A percentile compares a stretch with the other conserved stretches of the same genome.
phyloP scores from a whole-genome alignment of 371 early-diverging fungal species.

The Circinella umbellata region DNA sequence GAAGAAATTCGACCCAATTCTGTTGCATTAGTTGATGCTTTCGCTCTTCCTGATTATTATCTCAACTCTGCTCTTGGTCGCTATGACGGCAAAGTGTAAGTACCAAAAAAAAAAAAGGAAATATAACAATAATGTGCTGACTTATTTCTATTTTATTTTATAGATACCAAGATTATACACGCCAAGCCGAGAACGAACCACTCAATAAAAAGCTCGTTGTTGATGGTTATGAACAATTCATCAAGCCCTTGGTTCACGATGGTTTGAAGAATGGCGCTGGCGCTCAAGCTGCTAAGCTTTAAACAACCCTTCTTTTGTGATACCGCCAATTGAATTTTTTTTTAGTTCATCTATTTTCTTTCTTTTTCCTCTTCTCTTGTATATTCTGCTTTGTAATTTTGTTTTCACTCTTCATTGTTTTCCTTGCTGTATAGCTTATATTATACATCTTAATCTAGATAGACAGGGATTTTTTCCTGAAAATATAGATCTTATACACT shows the following conservation, averaged over 20 bases:
- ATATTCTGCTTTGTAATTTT: conserved; percentile 6
- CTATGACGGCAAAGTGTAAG: conserved; percentile 68
- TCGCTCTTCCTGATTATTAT: conserved; percentile 75
- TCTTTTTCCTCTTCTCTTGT: not conserved
- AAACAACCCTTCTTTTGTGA: not conserved
- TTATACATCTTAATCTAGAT: conserved; percentile 3
- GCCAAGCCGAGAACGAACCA: conserved; percentile 74
- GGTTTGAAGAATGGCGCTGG: conserved; percentile 11
- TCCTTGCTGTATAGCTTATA: not conserved
- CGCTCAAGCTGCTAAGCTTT: conserved; percentile 1
- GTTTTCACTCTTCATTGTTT: not conserved
- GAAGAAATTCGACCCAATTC: conserved; percentile 70
- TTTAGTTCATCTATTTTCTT: not conserved
- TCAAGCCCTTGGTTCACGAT: conserved; percentile 51
- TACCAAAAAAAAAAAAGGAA: too few relatives aligned
- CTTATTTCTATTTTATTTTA: too few relatives aligned
- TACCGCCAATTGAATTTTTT: not conserved
- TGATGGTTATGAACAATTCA: conserved; percentile 58
- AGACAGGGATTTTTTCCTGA: not conserved
- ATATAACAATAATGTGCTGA: too few relatives aligned
- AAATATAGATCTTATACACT: too few relatives aligned
- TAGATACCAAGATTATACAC: conserved; percentile 66
- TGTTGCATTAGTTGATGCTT: conserved; percentile 76
- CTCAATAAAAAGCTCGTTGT: conserved; percentile 61
- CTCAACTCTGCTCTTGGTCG: conserved; percentile 81